These are phyloP conservation scores for Aureobasidium musti DNA, from an alignment of 2,329 filamentous ascomycete genomes.

Conservation along the genomic window DNA sequence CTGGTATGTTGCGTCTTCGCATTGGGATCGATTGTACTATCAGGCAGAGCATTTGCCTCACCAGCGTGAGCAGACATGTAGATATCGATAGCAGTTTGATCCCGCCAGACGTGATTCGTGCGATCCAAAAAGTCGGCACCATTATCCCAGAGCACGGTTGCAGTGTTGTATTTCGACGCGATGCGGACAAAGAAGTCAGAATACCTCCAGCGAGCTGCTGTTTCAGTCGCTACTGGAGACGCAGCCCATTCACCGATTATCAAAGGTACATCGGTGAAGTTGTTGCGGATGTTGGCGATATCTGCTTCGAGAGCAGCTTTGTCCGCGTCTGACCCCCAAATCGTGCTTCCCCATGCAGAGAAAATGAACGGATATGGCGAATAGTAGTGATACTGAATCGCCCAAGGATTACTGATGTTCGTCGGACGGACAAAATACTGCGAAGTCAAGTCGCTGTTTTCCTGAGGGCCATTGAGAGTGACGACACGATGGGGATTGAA, in stretches of 20 bases:
- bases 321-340: conserved; percentile 59
- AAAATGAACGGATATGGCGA: conserved; percentile 53
- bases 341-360: conserved; percentile 59
- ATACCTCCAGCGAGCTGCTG: conserved; percentile 60
- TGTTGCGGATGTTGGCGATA: conserved; percentile 54
- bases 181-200: conserved; percentile 57
- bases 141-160: conserved; percentile 62
- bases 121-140: conserved; percentile 59
- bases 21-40: conserved; percentile 53
- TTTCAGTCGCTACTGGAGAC: conserved; percentile 54
- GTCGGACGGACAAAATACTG: conserved; percentile 56
- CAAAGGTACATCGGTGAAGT: conserved; percentile 59
- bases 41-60: conserved; percentile 53
- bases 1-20: conserved; percentile 53
- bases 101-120: conserved; percentile 52
- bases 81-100: conserved; percentile 53
- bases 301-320: conserved; percentile 54
- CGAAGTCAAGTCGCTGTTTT: conserved; percentile 57
- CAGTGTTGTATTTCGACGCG: conserved; percentile 53
- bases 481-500: conserved; percentile 59
- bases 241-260: conserved; percentile 62
- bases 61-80: conserved; percentile 50
- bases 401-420: conserved; percentile 59
- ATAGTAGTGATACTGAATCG: conserved; percentile 65
- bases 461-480: conserved; percentile 55